These are phyloP conservation scores for Sherardia arvensis DNA, from an alignment of 257 asterid genomes.

Conservation along the genomic window DNA sequence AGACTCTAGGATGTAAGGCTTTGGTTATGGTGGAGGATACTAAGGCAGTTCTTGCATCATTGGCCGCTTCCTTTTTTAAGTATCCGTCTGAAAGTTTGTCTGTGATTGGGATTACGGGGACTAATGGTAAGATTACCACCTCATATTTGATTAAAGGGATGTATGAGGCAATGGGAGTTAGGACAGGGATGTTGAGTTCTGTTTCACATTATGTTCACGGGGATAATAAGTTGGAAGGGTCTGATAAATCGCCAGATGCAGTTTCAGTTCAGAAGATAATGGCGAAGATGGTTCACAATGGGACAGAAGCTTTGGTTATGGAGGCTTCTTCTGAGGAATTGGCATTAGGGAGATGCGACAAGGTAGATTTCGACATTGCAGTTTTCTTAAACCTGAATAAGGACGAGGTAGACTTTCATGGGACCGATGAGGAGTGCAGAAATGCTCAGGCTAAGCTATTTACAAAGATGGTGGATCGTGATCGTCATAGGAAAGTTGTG, in stretches of 20 bases:
- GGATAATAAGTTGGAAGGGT: constrained; percentile 62
- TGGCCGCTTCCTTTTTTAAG: constrained; percentile 72
- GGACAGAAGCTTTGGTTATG: constrained; percentile 84
- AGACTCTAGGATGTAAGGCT: constrained; percentile 79
- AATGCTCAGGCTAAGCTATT: constrained; percentile 61
- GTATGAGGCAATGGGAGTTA: constrained; percentile 96
- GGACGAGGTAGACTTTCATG: constrained; percentile 67
- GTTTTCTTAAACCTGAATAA: constrained; percentile 65
- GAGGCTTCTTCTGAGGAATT: constrained; percentile 67
- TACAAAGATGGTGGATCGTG: constrained; percentile 73
- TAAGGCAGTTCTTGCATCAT: constrained; percentile 48
- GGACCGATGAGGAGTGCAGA: constrained; percentile 61
- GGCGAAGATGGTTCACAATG: constrained; percentile 89
- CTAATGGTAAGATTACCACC: constrained; percentile 72
- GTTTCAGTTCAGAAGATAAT: constrained; percentile 74
- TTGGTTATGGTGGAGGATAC: constrained; percentile 88
- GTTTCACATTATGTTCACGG: constrained; percentile 73
- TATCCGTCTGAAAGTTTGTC: constrained; percentile 77
- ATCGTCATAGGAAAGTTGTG: constrained; percentile 70
- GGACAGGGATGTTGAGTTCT: constrained; percentile 83
- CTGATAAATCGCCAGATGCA: constrained; percentile 45
- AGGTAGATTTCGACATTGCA: constrained; percentile 86
- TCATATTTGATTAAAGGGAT: constrained; percentile 57
- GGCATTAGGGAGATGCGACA: constrained; percentile 59
- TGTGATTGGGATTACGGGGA: constrained; percentile 71